Evolutionary conservation across 2,329 filamentous ascomycete genomes (phyloP).

Genomic region (Calonectria ilicicola): DNA sequence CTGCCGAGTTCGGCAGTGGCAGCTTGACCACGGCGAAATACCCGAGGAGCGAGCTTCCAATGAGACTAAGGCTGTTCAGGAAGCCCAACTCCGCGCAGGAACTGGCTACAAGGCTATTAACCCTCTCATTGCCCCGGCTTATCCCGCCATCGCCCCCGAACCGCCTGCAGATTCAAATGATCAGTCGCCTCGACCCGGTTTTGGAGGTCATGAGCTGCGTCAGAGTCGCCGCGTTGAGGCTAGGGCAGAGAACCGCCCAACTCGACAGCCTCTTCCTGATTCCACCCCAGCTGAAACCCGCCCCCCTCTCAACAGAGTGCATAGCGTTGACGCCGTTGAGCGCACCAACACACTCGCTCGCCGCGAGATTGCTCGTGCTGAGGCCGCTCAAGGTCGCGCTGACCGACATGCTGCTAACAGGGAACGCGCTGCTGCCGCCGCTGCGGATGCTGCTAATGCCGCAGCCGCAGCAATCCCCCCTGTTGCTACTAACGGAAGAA

Average conservation of each 20-base stretch:
- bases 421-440: slow-evolving; percentile 50
- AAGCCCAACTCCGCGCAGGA: slow-evolving; percentile 60
- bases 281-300: slow-evolving; percentile 32
- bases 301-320: slow-evolving; percentile 29
- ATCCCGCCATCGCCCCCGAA: slow-evolving; percentile 32
- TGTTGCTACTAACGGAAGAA: slow-evolving; percentile 41
- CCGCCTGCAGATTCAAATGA: slow-evolving; percentile 30
- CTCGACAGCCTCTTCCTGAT: slow-evolving; percentile 42
- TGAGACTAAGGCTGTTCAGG: slow-evolving; percentile 62
- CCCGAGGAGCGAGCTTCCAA: slow-evolving; percentile 61
- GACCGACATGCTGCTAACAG: slow-evolving; percentile 60
- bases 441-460: slow-evolving; percentile 46
- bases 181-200: slow-evolving; percentile 32
- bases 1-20: slow-evolving; percentile 69
- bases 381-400: slow-evolving; percentile 63
- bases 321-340: slow-evolving; percentile 53
- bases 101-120: slow-evolving; percentile 43
- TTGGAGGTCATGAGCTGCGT: slow-evolving; percentile 54
- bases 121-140: slow-evolving; percentile 40
- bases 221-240: slow-evolving; percentile 57
- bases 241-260: slow-evolving; percentile 42
- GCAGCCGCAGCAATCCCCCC: slow-evolving; percentile 43
- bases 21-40: slow-evolving; percentile 66
- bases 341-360: slow-evolving; percentile 62
- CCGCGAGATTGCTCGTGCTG: slow-evolving; percentile 64